Percentiles rank a stretch among this genome's conserved stretches.
phyloP scores from a whole-genome alignment of 768 basidiomycete species.

The Lentinula detonsa region DNA sequence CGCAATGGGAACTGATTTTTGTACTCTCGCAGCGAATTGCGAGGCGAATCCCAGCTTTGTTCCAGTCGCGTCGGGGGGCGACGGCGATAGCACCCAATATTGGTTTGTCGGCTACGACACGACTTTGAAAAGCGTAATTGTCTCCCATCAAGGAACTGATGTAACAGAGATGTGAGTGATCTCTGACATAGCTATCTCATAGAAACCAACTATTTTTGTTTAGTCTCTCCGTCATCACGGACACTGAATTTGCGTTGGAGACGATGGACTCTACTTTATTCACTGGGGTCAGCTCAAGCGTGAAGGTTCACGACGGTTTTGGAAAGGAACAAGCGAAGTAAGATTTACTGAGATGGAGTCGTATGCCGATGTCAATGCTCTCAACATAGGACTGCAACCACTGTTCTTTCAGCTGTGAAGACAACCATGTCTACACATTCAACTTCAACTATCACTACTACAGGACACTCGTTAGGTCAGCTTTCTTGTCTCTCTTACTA shows the following conservation, averaged over 20 bases:
- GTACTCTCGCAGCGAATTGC: slow-evolving; percentile 21
- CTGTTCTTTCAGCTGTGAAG: slow-evolving; percentile 22
- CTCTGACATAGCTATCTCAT: not conserved
- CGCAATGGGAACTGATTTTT: not conserved
- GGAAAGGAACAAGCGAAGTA: slow-evolving; percentile 36
- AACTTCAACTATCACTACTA: slow-evolving; percentile 18
- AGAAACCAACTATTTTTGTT: not conserved
- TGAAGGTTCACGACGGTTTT: slow-evolving; percentile 46
- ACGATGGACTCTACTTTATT: slow-evolving; percentile 35
- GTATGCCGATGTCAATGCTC: slow-evolving; percentile 29
- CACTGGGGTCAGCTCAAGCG: slow-evolving; percentile 36
- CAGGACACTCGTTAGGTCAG: slow-evolving; percentile 33
- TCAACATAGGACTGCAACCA: slow-evolving; percentile 20
- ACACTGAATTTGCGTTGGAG: slow-evolving; percentile 29
- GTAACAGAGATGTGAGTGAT: slow-evolving; percentile 20
- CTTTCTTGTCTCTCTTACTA: not conserved
- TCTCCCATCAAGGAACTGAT: slow-evolving; percentile 30
- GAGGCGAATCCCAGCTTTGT: slow-evolving; percentile 35
- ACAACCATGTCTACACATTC: slow-evolving; percentile 13
- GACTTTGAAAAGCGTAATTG: slow-evolving; percentile 23
- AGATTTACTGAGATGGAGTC: slow-evolving; percentile 23
- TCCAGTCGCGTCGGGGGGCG: slow-evolving; percentile 41
- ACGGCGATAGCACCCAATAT: slow-evolving; percentile 35
- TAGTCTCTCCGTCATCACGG: slow-evolving; percentile 29
- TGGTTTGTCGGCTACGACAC: slow-evolving; percentile 54